A percentile compares a stretch with the other conserved stretches of the same genome.
Conservation (phyloP, 345 rosid species). For the Sonneratia alba region DNA sequence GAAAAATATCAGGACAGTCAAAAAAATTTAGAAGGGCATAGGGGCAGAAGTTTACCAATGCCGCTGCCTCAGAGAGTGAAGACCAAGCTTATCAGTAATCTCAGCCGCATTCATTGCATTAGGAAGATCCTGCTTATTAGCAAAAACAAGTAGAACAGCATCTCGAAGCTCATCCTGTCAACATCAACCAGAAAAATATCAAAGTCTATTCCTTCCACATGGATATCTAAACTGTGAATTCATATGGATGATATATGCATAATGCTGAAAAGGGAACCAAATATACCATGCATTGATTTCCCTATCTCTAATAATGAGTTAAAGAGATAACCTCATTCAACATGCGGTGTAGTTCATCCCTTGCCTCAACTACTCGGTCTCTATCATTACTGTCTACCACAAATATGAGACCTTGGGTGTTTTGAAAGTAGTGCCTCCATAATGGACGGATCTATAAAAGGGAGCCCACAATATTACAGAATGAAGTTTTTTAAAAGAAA, state of each 20-base stretch:
- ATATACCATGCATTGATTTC: neutral
- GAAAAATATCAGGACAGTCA: neutral
- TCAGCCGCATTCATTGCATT: slow-evolving; percentile 93
- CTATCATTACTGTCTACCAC: slow-evolving; percentile 87
- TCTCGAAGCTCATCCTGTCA: slow-evolving; percentile 81
- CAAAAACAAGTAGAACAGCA: slow-evolving; percentile 82
- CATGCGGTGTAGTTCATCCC: slow-evolving; percentile 89
- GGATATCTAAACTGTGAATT: too few relatives aligned
- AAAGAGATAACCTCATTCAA: slow-evolving; percentile 52
- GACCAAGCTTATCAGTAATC: slow-evolving; percentile 70
- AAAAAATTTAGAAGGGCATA: neutral
- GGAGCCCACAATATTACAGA: neutral
- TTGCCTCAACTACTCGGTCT: slow-evolving; percentile 61
- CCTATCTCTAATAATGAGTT: neutral
- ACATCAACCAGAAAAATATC: neutral
- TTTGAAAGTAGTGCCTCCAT: slow-evolving; percentile 91
- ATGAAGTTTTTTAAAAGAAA: neutral
- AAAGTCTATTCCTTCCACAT: neutral
- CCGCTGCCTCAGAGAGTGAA: slow-evolving; percentile 56
- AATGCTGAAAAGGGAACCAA: neutral
- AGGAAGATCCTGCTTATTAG: slow-evolving; percentile 95
- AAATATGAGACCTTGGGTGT: slow-evolving; percentile 75
- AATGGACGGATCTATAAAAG: slow-evolving; percentile 59
- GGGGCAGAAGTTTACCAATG: slow-evolving; percentile 30
- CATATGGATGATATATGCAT: neutral